These are phyloP conservation scores for Colletotrichum horii DNA, from an alignment of 2,329 filamentous ascomycete genomes.

Conservation along the genomic window DNA sequence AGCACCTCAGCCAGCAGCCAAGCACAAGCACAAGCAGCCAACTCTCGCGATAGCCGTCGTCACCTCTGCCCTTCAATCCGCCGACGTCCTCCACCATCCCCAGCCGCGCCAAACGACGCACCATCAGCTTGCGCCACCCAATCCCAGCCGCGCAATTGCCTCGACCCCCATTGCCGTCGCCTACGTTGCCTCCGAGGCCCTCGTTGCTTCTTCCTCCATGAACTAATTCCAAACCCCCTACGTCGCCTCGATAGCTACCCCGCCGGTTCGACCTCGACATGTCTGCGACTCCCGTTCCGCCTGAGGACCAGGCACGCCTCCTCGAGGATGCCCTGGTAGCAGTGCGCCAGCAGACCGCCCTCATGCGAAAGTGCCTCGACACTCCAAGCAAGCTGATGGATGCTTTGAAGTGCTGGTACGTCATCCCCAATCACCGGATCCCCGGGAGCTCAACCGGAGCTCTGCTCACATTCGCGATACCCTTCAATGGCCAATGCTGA, in stretches of 20 bases:
- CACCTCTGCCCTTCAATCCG: not conserved
- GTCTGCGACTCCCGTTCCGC: constrained; percentile 62
- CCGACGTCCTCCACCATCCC: not conserved
- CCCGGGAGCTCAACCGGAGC: constrained; percentile 21
- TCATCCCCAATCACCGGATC: constrained; percentile 27
- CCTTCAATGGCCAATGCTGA: constrained; percentile 20
- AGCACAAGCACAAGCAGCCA: not conserved
- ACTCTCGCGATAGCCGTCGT: not conserved
- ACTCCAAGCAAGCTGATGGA: constrained; percentile 99
- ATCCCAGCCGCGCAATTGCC: not conserved
- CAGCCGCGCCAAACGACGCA: not conserved
- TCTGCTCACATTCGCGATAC: not conserved
- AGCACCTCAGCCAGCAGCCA: not conserved
- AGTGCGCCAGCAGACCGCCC: constrained; percentile 93
- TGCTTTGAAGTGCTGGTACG: constrained; percentile 98
- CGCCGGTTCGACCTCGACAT: constrained; percentile 28
- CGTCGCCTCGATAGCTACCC: constrained; percentile 22
- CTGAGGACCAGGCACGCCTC: constrained; percentile 86
- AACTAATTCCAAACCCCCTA: constrained; percentile 6
- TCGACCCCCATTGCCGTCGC: not conserved
- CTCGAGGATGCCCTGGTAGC: constrained; percentile 96
- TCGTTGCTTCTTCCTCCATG: constrained; percentile 7
- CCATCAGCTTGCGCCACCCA: not conserved
- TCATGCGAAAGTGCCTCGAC: constrained; percentile 98
- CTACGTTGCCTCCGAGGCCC: not conserved